Evolutionary conservation across 306 rosid species (phyloP).

Genomic region (Begonia loranthoides): DNA sequence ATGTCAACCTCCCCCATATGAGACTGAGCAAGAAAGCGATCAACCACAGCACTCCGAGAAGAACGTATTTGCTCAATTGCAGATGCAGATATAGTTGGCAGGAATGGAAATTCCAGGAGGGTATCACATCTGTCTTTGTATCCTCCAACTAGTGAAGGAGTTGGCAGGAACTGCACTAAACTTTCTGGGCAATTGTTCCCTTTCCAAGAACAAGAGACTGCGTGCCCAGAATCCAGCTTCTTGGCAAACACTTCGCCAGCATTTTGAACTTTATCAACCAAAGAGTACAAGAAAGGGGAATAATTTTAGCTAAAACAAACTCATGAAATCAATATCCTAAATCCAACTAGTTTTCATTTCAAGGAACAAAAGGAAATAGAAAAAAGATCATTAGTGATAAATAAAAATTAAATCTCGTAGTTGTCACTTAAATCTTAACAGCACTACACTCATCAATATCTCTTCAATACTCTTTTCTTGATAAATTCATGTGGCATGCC

Average conservation of each 20-base stretch:
- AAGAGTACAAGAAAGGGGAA: slow-evolving; percentile 16
- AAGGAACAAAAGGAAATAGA: too few species aligned
- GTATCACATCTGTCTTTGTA: slow-evolving; percentile 99
- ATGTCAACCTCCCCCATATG: slow-evolving; percentile 50
- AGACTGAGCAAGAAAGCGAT: slow-evolving; percentile 50
- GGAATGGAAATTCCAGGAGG: slow-evolving; percentile 64
- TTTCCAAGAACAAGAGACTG: slow-evolving; percentile 78
- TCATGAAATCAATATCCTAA: background rate
- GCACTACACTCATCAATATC: too few species aligned
- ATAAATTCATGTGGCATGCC: too few species aligned
- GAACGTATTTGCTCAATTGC: slow-evolving; percentile 69
- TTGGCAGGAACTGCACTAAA: slow-evolving; percentile 95
- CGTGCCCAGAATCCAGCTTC: slow-evolving; percentile 81
- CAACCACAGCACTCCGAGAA: slow-evolving; percentile 66
- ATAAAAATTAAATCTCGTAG: too few species aligned
- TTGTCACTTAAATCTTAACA: too few species aligned
- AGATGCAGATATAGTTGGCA: slow-evolving; percentile 69
- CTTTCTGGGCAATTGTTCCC: slow-evolving; percentile 97
- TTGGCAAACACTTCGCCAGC: slow-evolving; percentile 69
- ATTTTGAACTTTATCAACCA: slow-evolving; percentile 50
- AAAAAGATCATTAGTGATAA: too few species aligned
- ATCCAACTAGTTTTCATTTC: too few species aligned
- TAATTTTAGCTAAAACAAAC: slow-evolving; percentile 9
- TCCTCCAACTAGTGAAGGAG: slow-evolving; percentile 81
- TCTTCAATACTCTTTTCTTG: too few species aligned